A percentile compares a stretch with the other conserved stretches of the same genome.
Conservation (phyloP, 345 rosid genomes). For the Cardamine resedifolia region DNA sequence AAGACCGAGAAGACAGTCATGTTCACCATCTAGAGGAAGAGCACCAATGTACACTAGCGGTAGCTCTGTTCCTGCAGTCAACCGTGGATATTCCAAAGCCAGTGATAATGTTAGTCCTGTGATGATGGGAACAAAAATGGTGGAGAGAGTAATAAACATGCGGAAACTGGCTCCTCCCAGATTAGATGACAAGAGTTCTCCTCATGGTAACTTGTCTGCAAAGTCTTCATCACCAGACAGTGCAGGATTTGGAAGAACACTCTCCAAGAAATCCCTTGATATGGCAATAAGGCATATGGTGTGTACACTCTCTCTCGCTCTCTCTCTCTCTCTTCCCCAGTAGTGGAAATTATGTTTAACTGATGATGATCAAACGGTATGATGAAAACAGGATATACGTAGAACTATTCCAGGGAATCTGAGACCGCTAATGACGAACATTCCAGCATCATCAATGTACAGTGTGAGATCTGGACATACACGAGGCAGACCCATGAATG, state of each 20-base stretch:
- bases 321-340: neutral
- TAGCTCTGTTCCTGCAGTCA: slow-evolving; percentile 86
- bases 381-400: slow-evolving; percentile 75
- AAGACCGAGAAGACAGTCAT: slow-evolving; percentile 83
- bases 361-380: slow-evolving; percentile 8
- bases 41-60: slow-evolving; percentile 68
- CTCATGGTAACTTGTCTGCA: slow-evolving; percentile 65
- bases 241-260: slow-evolving; percentile 86
- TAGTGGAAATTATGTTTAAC: neutral
- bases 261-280: slow-evolving; percentile 96
- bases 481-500: slow-evolving; percentile 64
- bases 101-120: slow-evolving; percentile 85
- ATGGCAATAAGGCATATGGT: slow-evolving; percentile 99
- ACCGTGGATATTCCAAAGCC: slow-evolving; percentile 61
- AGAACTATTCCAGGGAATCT: slow-evolving; percentile 83
- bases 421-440: slow-evolving; percentile 87
- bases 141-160: slow-evolving; percentile 95
- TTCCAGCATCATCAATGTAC: slow-evolving; percentile 97
- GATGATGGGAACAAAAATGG: slow-evolving; percentile 88
- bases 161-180: slow-evolving; percentile 81
- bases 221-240: slow-evolving; percentile 92
- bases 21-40: slow-evolving; percentile 96
- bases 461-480: slow-evolving; percentile 89
- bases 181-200: slow-evolving; percentile 72
- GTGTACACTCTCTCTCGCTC: slow-evolving; percentile 28